phyloP scores from a whole-genome alignment of 345 rosid genomes.

The Toxicodendron radicans region DNA sequence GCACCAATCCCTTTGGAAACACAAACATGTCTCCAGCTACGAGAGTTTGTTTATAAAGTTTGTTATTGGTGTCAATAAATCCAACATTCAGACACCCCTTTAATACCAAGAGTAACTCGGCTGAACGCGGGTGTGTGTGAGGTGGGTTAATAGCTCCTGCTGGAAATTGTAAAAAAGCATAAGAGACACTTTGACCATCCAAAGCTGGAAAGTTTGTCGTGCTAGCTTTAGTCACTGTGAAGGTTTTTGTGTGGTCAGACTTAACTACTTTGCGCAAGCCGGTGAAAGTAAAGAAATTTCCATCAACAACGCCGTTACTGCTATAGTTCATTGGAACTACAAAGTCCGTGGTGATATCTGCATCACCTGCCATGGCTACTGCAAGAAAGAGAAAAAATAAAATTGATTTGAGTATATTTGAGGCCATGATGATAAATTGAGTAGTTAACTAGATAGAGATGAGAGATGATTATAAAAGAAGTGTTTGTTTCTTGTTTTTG shows the following conservation, averaged over 20 bases:
- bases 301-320: background rate
- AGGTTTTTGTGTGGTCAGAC: background rate
- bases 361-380: constrained; percentile 1
- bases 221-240: constrained; percentile 4
- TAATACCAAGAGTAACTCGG: constrained; percentile 17
- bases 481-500: too few species aligned
- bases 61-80: background rate
- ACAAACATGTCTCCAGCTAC: constrained; percentile 21
- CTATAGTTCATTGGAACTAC: background rate
- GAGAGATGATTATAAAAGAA: too few species aligned
- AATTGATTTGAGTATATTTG: background rate
- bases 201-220: constrained; percentile 4
- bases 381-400: background rate
- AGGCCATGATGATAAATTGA: background rate
- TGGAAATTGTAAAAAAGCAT: constrained; percentile 1
- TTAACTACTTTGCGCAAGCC: background rate
- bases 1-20: constrained; percentile 22
- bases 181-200: constrained; percentile 13
- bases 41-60: constrained; percentile 8
- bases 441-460: too few species aligned
- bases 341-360: background rate
- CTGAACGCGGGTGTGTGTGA: constrained; percentile 15
- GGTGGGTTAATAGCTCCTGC: constrained; percentile 6
- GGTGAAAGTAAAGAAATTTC: constrained; percentile 22
- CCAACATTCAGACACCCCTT: constrained; percentile 9